Base-by-base conservation (phyloP, 2,329 filamentous ascomycete species). In the Colletotrichum lindemuthianum region DNA sequence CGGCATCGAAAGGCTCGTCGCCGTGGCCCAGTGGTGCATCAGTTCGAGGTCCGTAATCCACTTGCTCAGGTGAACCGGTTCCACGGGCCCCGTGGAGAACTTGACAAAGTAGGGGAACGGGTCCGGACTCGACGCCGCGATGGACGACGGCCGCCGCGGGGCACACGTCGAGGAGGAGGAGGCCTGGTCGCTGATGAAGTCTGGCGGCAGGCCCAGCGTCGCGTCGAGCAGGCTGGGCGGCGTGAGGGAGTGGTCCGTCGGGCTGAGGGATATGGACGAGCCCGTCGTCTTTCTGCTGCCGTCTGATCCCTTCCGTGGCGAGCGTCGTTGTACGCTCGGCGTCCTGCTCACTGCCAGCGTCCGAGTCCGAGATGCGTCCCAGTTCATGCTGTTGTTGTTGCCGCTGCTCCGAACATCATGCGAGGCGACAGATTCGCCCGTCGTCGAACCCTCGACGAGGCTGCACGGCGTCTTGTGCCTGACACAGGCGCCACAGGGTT, bases 1-100 rank as follows among this genome's bases (percentile, higher is more conserved):
- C 0, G 76, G 76, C 8, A 78, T 63, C 2, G 75, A 75, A 7
- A 70, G 58, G 50, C 69, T 75, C 1, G 75, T 75, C 2, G 59
- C 66, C 7, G 72, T 69, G 2, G 72, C 73, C 54, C 72, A 78
- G 45, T 78, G 75, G 44, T 78, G 75, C 69, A 78, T 73, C 43
- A 78, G 69, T 60, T 76, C 73, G 11, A 78, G 72, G 58, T 78
- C 76, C 4, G 72, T 71, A 9, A 74, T 72, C 75, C 75, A 78
- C 50, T 36, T 71, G 65, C 52, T 70, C 63, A 32, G 67, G 66
- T 51, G 36, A 41, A 60, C 39, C 45, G 61, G 16, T 36, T 61
- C 61, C 63, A 66, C 70, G 53, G 67, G 68, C 7, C 64, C 66
- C 1, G 66, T 69, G 2, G 69, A 66, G 13, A 73, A 69, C 47